phyloP scores from a whole-genome alignment of 2,329 filamentous ascomycete genomes.

The Arthrobotrys sphaeroides region DNA sequence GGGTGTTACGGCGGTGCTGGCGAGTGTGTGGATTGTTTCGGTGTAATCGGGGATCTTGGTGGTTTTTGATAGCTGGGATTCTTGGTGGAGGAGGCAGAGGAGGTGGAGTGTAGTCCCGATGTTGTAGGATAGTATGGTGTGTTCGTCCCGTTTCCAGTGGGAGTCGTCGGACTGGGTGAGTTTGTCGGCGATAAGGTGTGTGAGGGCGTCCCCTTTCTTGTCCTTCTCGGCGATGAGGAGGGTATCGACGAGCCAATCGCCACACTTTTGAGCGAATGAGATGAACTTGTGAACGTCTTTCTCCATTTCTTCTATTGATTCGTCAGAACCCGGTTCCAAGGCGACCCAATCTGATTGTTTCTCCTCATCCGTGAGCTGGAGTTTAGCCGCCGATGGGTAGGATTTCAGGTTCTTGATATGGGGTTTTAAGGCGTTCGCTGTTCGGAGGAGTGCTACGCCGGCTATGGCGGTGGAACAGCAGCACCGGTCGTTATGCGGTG shows the following conservation, averaged over 20 bases:
- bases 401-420: slow-evolving; percentile 36
- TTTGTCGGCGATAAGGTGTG: slow-evolving; percentile 46
- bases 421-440: slow-evolving; percentile 28
- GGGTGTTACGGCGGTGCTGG: slow-evolving; percentile 23
- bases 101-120: slow-evolving; percentile 47
- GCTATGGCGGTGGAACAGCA: slow-evolving; percentile 50
- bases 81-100: slow-evolving; percentile 36
- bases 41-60: slow-evolving; percentile 7
- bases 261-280: slow-evolving; percentile 22
- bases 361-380: slow-evolving; percentile 51
- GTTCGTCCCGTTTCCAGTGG: slow-evolving; percentile 39
- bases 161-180: slow-evolving; percentile 40
- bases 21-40: slow-evolving; percentile 39
- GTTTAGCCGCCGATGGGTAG: slow-evolving; percentile 1
- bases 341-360: slow-evolving; percentile 49
- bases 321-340: slow-evolving; percentile 33
- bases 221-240: slow-evolving; percentile 40
- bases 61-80: slow-evolving; percentile 2
- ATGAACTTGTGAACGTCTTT: slow-evolving; percentile 38
- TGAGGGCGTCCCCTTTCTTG: slow-evolving; percentile 39
- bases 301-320: slow-evolving; percentile 38
- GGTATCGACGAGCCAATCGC: slow-evolving; percentile 33
- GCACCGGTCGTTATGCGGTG: slow-evolving; percentile 42
- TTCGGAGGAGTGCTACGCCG: slow-evolving; percentile 28
- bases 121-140: slow-evolving; percentile 45